phyloP scores from a whole-genome alignment of 2,329 filamentous ascomycete genomes.

The Xylariaceae sp. region DNA sequence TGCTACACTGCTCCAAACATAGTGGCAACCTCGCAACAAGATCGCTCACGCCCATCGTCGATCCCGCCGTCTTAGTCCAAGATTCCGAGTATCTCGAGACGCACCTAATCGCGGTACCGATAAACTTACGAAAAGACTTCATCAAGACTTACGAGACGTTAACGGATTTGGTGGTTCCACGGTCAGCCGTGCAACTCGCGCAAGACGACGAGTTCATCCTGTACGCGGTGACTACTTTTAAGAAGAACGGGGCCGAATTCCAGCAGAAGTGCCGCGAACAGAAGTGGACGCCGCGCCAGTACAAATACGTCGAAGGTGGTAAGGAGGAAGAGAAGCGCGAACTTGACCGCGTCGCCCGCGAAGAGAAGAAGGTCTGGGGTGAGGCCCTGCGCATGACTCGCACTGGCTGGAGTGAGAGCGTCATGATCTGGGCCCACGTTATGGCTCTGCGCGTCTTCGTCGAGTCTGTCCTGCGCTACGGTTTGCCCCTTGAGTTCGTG shows the following conservation, averaged over 20 bases:
- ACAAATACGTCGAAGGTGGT: slow-evolving; percentile 89
- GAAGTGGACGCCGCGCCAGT: slow-evolving; percentile 94
- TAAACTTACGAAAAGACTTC: slow-evolving; percentile 83
- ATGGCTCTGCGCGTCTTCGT: slow-evolving; percentile 92
- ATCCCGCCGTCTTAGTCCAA: slow-evolving; percentile 79
- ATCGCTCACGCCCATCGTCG: slow-evolving; percentile 87
- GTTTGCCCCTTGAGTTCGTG: slow-evolving; percentile 87
- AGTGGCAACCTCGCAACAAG: slow-evolving; percentile 94
- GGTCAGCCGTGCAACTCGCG: slow-evolving; percentile 79
- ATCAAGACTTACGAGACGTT: slow-evolving; percentile 87
- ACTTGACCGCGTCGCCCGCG: slow-evolving; percentile 78
- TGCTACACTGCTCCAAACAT: slow-evolving; percentile 9
- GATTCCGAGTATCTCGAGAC: slow-evolving; percentile 98
- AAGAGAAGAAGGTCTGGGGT: slow-evolving; percentile 91
- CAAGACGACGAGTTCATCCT: slow-evolving; percentile 89
- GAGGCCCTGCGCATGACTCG: slow-evolving; percentile 86
- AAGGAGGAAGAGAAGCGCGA: slow-evolving; percentile 89
- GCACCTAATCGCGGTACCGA: slow-evolving; percentile 88
- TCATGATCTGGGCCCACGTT: slow-evolving; percentile 96
- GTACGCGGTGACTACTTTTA: slow-evolving; percentile 90
- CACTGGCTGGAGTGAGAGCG: slow-evolving; percentile 93
- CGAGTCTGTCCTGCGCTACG: slow-evolving; percentile 96
- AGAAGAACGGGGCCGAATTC: slow-evolving; percentile 87
- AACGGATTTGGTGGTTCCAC: slow-evolving; percentile 89
- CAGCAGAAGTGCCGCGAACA: slow-evolving; percentile 89